These are phyloP conservation scores for Pythium phragmitis DNA, from an alignment of 352 stramenopile species.

Conservation along the genomic window DNA sequence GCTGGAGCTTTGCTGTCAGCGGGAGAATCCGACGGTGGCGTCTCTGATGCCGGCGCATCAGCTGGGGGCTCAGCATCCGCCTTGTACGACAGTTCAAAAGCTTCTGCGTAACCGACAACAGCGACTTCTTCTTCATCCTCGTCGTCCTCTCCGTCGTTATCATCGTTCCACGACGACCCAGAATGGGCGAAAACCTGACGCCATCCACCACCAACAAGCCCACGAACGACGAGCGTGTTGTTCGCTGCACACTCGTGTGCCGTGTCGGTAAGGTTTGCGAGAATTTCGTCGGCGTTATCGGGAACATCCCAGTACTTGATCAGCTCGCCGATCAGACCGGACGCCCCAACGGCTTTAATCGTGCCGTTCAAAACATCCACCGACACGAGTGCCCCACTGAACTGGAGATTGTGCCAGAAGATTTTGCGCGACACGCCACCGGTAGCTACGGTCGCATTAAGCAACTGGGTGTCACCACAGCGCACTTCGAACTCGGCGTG, in stretches of 20 bases:
- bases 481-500: conserved; percentile 31
- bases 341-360: conserved; percentile 22
- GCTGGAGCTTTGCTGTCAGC: background rate
- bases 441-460: conserved; percentile 22
- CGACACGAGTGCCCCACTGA: conserved; percentile 26
- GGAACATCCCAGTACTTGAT: conserved; percentile 29
- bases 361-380: conserved; percentile 25
- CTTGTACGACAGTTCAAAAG: conserved; percentile 30
- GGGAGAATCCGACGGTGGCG: conserved; percentile 2
- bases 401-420: conserved; percentile 28
- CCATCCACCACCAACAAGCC: conserved; percentile 33
- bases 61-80: background rate
- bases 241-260: conserved; percentile 27
- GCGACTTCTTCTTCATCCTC: conserved; percentile 11
- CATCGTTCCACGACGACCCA: conserved; percentile 5
- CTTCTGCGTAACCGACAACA: conserved; percentile 31
- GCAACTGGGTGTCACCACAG: conserved; percentile 20
- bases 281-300: conserved; percentile 20
- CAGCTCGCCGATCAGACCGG: conserved; percentile 15
- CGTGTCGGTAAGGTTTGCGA: conserved; percentile 12
- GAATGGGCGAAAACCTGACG: conserved; percentile 26
- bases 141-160: conserved; percentile 2
- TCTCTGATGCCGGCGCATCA: conserved; percentile 4
- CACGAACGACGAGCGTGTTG: conserved; percentile 22
- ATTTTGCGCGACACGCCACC: conserved; percentile 30